A percentile compares a stretch with the other conserved stretches of the same genome.
These are phyloP conservation scores for Royoungia palumana DNA, from an alignment of 768 basidiomycete genomes.

Conservation along the genomic window DNA sequence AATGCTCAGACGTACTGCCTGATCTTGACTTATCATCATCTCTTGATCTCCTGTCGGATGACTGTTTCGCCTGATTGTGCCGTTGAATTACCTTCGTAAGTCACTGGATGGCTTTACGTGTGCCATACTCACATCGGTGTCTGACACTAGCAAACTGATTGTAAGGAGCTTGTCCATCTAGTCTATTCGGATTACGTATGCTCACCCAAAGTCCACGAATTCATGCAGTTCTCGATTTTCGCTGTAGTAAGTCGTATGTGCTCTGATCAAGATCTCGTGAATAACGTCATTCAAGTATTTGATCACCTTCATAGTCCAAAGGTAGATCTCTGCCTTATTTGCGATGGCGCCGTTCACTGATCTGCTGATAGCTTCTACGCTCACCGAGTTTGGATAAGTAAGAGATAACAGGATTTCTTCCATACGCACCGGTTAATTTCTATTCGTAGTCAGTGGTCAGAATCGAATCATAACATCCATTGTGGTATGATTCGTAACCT, in stretches of 20 bases:
- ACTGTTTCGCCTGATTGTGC: background rate
- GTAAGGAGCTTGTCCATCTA: constrained; percentile 2
- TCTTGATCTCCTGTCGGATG: constrained; percentile 12
- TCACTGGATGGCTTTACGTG: background rate
- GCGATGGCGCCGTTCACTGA: background rate
- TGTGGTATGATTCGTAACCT: constrained; percentile 12
- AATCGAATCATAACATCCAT: constrained; percentile 13
- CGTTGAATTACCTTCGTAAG: constrained; percentile 5
- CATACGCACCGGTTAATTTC: background rate
- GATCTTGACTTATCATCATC: background rate
- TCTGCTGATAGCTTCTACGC: constrained; percentile 17
- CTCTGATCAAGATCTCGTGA: background rate
- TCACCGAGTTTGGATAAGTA: constrained; percentile 29
- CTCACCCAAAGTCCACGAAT: background rate
- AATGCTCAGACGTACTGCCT: background rate
- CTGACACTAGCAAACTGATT: background rate
- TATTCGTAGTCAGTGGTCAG: constrained; percentile 13
- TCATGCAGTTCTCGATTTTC: background rate
- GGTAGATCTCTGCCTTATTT: constrained; percentile 2
- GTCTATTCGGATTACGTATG: background rate
- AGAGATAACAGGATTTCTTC: background rate
- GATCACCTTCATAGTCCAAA: constrained; percentile 20
- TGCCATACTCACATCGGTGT: background rate
- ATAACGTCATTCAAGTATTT: constrained; percentile 11
- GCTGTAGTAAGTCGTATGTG: constrained; percentile 3